Percentiles rank a stretch among this genome's conserved stretches.
Conservation (phyloP, 169 alveolate genomes). For the Eimeria falciformis region DNA sequence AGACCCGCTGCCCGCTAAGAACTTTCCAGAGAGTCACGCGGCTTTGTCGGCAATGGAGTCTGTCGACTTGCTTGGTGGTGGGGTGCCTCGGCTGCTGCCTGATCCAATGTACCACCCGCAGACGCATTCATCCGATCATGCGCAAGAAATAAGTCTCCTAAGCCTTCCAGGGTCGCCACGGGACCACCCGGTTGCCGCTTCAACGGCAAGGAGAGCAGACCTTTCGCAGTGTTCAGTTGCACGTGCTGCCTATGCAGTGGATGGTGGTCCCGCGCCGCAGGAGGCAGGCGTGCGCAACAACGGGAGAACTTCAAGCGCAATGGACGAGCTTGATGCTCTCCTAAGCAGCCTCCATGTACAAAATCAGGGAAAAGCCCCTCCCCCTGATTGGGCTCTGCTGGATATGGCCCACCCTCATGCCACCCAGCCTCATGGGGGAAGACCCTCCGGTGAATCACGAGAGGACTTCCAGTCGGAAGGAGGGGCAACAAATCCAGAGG, state of each 20-base stretch:
- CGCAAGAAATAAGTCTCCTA: neutral
- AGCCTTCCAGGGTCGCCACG: neutral
- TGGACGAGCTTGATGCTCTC: neutral
- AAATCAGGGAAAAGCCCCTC: neutral
- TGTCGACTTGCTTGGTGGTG: neutral
- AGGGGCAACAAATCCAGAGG: neutral
- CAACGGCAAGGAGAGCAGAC: neutral
- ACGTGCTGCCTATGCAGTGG: neutral
- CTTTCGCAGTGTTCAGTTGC: neutral
- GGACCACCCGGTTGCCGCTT: neutral
- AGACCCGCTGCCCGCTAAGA: neutral
- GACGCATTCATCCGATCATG: neutral
- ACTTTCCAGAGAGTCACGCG: neutral
- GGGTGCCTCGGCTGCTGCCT: neutral
- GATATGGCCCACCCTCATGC: neutral
- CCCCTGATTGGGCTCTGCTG: neutral
- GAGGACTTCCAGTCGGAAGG: neutral
- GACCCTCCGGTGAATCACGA: neutral
- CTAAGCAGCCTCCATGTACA: neutral
- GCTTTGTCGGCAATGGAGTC: neutral
- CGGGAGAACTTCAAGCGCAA: neutral
- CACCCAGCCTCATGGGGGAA: neutral
- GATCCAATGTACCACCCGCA: neutral
- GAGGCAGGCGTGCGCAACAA: neutral
- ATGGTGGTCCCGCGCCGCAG: neutral